Conservation (phyloP, 225 moss, liverwort and hornwort genomes). For the Pseudisothecium myosuroides region DNA sequence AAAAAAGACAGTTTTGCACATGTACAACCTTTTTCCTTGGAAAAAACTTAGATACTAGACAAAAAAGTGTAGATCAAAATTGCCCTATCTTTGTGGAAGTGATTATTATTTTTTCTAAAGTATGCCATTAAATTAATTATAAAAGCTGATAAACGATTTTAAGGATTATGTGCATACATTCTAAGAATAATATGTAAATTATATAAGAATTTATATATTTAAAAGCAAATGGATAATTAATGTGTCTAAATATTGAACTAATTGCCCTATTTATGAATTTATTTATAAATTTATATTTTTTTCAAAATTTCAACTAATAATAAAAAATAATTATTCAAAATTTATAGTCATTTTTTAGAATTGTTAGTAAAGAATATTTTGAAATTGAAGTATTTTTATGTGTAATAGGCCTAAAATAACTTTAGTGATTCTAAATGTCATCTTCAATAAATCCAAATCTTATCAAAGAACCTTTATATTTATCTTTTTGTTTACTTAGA, state of each 20-base stretch:
- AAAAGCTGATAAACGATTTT: neutral
- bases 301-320: neutral
- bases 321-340: neutral
- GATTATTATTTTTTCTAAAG: neutral
- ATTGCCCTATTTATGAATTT: rapidly evolving
- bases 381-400: neutral
- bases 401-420: neutral
- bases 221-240: neutral
- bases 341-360: neutral
- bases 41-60: neutral
- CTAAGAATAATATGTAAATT: neutral
- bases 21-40: neutral
- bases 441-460: neutral
- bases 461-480: neutral
- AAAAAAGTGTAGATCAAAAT: neutral
- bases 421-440: neutral
- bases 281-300: neutral
- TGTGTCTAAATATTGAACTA: neutral
- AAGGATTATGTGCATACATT: neutral
- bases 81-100: too few relatives aligned
- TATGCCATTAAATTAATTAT: neutral
- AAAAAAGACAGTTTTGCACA: neutral
- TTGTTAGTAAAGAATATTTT: too few relatives aligned
- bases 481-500: neutral
- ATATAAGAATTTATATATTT: too few relatives aligned